These are phyloP conservation scores for Chrysoporthe puriensis DNA, from an alignment of 2,329 filamentous ascomycete genomes.

Conservation along the genomic window DNA sequence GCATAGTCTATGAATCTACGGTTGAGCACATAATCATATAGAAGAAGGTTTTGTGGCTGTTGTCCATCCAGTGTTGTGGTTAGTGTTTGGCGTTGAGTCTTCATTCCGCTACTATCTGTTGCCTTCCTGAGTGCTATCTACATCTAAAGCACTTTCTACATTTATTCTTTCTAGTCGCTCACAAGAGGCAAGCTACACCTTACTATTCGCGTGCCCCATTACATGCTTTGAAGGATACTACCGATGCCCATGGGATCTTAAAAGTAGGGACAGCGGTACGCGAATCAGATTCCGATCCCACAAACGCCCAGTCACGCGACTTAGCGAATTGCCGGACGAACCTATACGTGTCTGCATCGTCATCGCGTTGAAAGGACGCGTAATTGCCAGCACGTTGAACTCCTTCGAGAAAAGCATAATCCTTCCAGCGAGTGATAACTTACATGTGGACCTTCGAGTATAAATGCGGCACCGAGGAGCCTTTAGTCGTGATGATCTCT, in stretches of 20 bases:
- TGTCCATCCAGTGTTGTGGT: background rate
- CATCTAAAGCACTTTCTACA: no score
- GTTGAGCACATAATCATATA: background rate
- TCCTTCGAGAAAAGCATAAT: background rate
- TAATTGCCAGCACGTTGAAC: background rate
- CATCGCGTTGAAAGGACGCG: background rate
- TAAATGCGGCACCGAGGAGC: background rate
- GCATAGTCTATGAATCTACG: background rate
- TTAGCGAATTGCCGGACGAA: background rate
- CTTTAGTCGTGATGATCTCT: background rate
- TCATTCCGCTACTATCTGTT: background rate
- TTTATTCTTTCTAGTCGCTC: no score
- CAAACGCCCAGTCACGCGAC: constrained; percentile 7
- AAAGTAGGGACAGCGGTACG: background rate
- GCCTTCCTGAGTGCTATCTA: background rate
- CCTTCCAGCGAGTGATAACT: background rate
- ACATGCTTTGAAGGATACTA: background rate
- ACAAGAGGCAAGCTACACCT: no score
- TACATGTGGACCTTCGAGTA: background rate
- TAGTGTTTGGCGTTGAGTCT: background rate
- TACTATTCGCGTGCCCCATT: background rate
- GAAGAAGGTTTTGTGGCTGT: background rate
- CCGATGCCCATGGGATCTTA: background rate
- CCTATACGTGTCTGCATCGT: background rate
- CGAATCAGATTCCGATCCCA: background rate